Evolutionary conservation across 345 rosid genomes (phyloP).

Genomic region (Populus davidiana): DNA sequence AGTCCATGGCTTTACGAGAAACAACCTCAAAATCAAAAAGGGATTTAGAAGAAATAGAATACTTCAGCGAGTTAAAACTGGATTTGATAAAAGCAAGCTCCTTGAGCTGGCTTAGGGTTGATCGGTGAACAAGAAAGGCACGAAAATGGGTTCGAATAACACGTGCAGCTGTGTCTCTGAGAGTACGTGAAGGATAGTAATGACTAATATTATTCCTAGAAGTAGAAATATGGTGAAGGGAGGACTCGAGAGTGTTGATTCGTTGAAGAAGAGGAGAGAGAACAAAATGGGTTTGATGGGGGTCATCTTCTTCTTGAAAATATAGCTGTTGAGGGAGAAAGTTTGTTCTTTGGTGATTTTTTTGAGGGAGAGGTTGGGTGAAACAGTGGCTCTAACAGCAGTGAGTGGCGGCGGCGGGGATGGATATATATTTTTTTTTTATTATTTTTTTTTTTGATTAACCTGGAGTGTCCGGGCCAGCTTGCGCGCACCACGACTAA

Average conservation of each 20-base stretch:
- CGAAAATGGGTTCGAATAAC: constrained; percentile 81
- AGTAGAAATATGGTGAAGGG: constrained; percentile 38
- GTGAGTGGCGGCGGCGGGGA: constrained; percentile 15
- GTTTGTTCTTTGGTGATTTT: background rate
- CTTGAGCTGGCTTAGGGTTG: constrained; percentile 74
- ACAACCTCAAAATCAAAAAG: constrained; percentile 42
- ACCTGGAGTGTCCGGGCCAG: too few relatives aligned
- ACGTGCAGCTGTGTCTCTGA: constrained; percentile 74
- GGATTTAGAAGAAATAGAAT: constrained; percentile 49
- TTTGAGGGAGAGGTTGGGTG: constrained; percentile 16
- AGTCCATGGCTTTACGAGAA: constrained; percentile 55
- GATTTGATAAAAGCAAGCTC: constrained; percentile 71
- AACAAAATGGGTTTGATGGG: constrained; percentile 20
- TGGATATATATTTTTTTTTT: too few relatives aligned
- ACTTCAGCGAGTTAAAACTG: constrained; percentile 55
- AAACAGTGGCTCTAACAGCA: constrained; percentile 16
- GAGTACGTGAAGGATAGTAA: constrained; percentile 25
- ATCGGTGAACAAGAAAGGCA: constrained; percentile 68
- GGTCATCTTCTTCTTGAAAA: constrained; percentile 4
- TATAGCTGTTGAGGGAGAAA: background rate
- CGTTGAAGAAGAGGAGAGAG: constrained; percentile 47
- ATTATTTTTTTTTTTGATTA: too few relatives aligned
- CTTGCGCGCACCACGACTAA: too few relatives aligned
- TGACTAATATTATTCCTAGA: constrained; percentile 12
- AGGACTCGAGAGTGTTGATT: constrained; percentile 50